phyloP scores from a whole-genome alignment of 139 green algal species.

The Chlorella sp. region DNA sequence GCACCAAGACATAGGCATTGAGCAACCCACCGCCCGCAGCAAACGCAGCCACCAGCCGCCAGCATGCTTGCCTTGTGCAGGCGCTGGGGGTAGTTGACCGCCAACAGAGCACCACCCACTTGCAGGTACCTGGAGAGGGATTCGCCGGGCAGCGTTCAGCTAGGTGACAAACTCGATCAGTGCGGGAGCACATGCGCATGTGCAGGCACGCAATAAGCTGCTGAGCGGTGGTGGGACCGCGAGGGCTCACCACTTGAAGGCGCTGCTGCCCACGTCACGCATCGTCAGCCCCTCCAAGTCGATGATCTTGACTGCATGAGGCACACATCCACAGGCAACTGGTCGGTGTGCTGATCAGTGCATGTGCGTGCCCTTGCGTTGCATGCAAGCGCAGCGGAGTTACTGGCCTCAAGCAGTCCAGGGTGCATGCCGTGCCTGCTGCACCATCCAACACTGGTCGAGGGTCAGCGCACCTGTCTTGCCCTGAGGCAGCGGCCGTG shows the following conservation, averaged over 20 bases:
- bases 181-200: neutral
- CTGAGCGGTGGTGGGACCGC: neutral
- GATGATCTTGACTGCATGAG: constrained; percentile 30
- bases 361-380: too few species aligned
- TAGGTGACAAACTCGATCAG: neutral
- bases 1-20: too few species aligned
- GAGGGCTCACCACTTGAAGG: constrained; percentile 25
- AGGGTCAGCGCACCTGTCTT: constrained; percentile 29
- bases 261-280: constrained; percentile 2
- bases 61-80: constrained; percentile 12
- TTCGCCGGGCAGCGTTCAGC: neutral
- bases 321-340: neutral
- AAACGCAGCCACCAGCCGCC: too few species aligned
- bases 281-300: constrained; percentile 34
- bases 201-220: neutral
- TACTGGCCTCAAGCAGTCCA: too few species aligned
- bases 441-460: too few species aligned
- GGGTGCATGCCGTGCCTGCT: too few species aligned
- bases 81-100: constrained; percentile 44
- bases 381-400: neutral
- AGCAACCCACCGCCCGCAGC: too few species aligned
- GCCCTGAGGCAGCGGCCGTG: constrained; percentile 25
- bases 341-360: neutral
- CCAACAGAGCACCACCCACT: constrained; percentile 26
- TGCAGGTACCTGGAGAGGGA: constrained; percentile 6